Conservation (phyloP, 2,329 filamentous ascomycete genomes). For the Colletotrichum lupini region DNA sequence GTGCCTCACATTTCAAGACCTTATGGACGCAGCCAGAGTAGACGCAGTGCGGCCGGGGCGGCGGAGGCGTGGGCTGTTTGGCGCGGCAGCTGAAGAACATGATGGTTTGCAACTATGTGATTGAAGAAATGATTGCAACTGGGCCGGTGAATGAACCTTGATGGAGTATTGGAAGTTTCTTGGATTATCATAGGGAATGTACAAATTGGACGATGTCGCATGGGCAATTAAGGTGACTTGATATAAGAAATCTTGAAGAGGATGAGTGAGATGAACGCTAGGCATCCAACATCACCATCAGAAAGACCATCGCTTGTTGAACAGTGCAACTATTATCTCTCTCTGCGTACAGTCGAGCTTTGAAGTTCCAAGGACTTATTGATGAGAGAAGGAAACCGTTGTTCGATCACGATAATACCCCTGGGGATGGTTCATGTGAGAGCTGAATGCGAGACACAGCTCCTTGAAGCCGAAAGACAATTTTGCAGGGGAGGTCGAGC, state of each 20-base stretch:
- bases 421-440: neutral
- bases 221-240: neutral
- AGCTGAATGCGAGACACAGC: neutral
- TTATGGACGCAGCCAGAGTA: conserved; percentile 20
- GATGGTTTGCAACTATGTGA: neutral
- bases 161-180: neutral
- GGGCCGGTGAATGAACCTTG: no score
- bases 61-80: neutral
- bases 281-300: neutral
- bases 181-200: neutral
- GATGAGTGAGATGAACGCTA: neutral
- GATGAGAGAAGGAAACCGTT: no score
- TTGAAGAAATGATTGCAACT: neutral
- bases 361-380: no score
- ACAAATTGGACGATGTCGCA: neutral
- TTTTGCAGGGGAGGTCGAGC: neutral
- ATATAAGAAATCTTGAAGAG: neutral
- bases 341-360: no score
- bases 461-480: neutral
- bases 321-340: neutral
- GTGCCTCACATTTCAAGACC: conserved; percentile 31
- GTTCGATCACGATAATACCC: neutral
- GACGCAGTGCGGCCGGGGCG: conserved; percentile 20
- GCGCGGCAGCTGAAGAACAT: conserved; percentile 37
- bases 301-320: no score